phyloP scores from a whole-genome alignment of 2,329 filamentous ascomycete species.

The Microcera coccophila region DNA sequence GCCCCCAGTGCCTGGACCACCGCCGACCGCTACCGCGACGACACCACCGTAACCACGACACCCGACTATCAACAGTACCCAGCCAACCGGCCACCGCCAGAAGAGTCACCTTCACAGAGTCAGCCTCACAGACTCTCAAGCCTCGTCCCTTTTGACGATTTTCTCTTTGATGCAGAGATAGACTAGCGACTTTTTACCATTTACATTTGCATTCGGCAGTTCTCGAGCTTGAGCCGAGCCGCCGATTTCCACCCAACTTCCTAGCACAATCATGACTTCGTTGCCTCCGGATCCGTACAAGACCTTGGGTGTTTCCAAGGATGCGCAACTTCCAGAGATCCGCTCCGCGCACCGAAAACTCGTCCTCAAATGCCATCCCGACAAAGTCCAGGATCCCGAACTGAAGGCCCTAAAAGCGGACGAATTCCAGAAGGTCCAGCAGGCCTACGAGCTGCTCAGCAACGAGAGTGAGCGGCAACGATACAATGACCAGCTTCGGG shows the following conservation, averaged over 20 bases:
- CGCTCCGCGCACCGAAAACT: conserved; percentile 79
- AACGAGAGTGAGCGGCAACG: conserved; percentile 67
- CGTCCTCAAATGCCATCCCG: conserved; percentile 82
- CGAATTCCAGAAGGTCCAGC: conserved; percentile 88
- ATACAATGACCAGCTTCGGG: conserved; percentile 72
- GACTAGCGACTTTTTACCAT: conserved; percentile 9
- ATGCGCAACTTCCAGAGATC: conserved; percentile 68
- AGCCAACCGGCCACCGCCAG: conserved; percentile 15
- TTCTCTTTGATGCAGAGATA: conserved; percentile 25
- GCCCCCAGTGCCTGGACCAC: conserved; percentile 26
- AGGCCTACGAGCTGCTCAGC: conserved; percentile 86
- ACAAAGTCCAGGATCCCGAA: conserved; percentile 78
- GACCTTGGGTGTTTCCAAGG: conserved; percentile 67
- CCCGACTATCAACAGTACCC: conserved; percentile 22
- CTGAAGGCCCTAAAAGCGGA: conserved; percentile 75
- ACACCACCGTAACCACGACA: conserved; percentile 15
- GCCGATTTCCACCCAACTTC: conserved; percentile 8
- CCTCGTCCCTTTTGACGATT: conserved; percentile 20
- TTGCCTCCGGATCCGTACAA: conserved; percentile 72
- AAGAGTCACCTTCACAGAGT: no score
- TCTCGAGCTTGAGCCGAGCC: conserved; percentile 10
- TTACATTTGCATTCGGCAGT: conserved; percentile 16
- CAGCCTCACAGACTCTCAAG: conserved; percentile 22
- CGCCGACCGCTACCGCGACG: conserved; percentile 13
- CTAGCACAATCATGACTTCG: conserved; percentile 42